Conservation (phyloP, 2,329 filamentous ascomycete genomes). For the Ophiocordyceps unilateralis region DNA sequence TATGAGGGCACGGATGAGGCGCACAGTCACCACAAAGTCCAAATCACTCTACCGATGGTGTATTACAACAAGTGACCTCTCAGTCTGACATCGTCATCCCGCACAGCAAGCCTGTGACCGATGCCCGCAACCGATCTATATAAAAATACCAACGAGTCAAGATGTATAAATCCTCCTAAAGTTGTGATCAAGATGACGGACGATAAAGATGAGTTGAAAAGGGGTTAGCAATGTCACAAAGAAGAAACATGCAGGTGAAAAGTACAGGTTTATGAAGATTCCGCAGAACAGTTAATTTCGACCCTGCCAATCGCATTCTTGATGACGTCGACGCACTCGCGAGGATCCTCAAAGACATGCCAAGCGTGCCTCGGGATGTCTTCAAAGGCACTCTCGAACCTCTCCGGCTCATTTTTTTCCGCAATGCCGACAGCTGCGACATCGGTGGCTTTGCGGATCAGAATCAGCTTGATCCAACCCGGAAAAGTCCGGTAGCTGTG, state of each 20-base stretch:
- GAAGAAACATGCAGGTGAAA: neutral
- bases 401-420: constrained; percentile 52
- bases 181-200: no score
- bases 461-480: constrained; percentile 67
- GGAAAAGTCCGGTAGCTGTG: constrained; percentile 43
- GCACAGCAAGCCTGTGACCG: neutral
- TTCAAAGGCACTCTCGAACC: constrained; percentile 74
- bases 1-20: no score
- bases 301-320: constrained; percentile 6
- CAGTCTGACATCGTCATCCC: neutral
- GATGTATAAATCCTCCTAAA: neutral
- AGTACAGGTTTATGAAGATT: neutral
- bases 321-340: constrained; percentile 34
- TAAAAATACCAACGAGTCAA: neutral
- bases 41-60: neutral
- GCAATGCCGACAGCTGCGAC: constrained; percentile 52
- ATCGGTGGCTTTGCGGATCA: constrained; percentile 69
- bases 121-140: neutral
- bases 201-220: neutral
- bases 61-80: neutral
- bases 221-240: neutral
- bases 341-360: constrained; percentile 67
- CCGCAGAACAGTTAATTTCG: neutral
- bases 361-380: constrained; percentile 53
- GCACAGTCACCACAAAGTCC: neutral